Evolutionary conservation across 2,329 filamentous ascomycete genomes (phyloP), one percentile per base, ranked within the genome.

Genomic region (Aspergillus puulaauensis): DNA sequence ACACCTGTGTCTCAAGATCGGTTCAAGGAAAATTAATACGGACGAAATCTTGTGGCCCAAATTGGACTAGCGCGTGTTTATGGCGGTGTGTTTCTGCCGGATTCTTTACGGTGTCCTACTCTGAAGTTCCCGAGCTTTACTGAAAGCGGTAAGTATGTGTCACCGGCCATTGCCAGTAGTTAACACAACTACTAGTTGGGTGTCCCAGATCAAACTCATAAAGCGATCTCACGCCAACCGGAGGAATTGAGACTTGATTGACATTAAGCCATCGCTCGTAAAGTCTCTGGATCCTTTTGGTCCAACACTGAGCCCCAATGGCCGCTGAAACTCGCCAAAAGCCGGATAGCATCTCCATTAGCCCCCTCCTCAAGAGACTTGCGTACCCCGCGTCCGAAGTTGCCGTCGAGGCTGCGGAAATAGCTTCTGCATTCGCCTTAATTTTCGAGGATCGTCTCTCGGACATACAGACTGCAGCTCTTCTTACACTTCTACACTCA

Each of bases 371-470:
- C 51, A 76, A 79, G 62, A 69, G 71, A 41, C 74, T 82, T 23
- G 77, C 78, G 21, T 77, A 78, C 66, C 72, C 77, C 64, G 70
- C 73, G 35, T 64, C 68, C 7, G 78, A 80, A 45, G 73, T 73
- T 46, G 74, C 77, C 50, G 88, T 93, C 55, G 86, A 86, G 15
- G 86, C 93, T 12, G 80, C 85, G 51, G 91, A 97, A 73, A 95
- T 99, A 72, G 91, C 93, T 59, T 83, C 88, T n/a, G 93, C 93
- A 54, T 88, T 98, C 66, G 88, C 91, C 4, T 83, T 93, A 70
- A 96, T 97, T 71, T 98, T 98, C 76, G 93, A 92, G 58, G 89
- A 97, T 77, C 86, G 87, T 64, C 82, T 98, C 17, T 93, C 90
- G n/a, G 88, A 90, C 40, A 90, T 93, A 8, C 95, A 98, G 74